Base-by-base conservation (phyloP, 1,284 basidiomycete species). In the Leccinum griseonigrum region DNA sequence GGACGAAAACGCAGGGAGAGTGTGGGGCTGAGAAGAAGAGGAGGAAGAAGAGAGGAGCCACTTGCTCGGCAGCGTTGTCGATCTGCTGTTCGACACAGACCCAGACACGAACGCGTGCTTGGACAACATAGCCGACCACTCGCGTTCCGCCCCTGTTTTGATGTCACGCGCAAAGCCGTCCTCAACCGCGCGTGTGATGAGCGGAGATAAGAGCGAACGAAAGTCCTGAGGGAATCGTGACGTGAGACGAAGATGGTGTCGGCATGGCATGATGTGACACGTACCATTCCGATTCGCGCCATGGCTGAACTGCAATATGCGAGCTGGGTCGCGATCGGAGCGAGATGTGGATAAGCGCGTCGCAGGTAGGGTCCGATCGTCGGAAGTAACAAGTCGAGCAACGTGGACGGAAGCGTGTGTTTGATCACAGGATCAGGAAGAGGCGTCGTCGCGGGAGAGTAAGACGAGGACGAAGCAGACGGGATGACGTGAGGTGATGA, bases 241-340 rank as follows among this genome's bases (percentile, higher is more conserved):
- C 4, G 22, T 43, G 59, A 59, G 22, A 50, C 26, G 26, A 22
- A 53, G n/a, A 3, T 1, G 13, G 34, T 14, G 32, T 50, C 36
- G 22, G 36, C 38, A 43, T 18, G 48, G 10, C 22, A 50, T 28
- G 31, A 51, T 28, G 32, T 16, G 28, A 32, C 43, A 66, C 74
- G 14, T 53, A 73, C 72, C 74, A 96, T 82, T 1, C 95, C 95
- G n/a, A 94, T 84, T n/a, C 94, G 86, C 0, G 92, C 83, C 70
- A 97, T 96, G 0, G 95, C 94, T n/a, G 88, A 86, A 4, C 92
- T 88, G 72, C 94, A 97, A 76, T 97, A 97, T 9, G 92, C 91
- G 53, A 98, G 83, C 69, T 97, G 95, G 0, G 95, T 95, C 58
- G 96, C 85, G 54, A 97, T 83, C 8, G 94, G 90, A 1, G 90